Base-by-base conservation (phyloP, 2,329 filamentous ascomycete genomes). In the Calonectria montana region DNA sequence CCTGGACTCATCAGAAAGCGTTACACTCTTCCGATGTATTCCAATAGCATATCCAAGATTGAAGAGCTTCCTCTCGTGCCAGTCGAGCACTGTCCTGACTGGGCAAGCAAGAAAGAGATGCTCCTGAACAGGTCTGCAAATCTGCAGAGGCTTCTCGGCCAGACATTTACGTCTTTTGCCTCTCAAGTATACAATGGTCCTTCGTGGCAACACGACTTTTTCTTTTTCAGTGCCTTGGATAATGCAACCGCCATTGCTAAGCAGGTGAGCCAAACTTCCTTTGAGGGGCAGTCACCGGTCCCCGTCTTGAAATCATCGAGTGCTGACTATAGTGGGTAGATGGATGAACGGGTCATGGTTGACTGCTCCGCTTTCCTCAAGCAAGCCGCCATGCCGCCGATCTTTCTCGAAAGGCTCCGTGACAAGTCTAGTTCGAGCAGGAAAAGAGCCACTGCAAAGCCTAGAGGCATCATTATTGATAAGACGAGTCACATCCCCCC, bases 291-390 rank as follows among this genome's bases (percentile, higher is more conserved):
- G 23, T 4, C 6, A 6, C 15, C 4, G 6, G 12, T 15, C 47
- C 23, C 5, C 10, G 13, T 15, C 4, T 29, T 4, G 2, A 39
- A 27, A 12, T 25, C 10, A 16, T 61, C 16, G n/a, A 12, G 29
- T 62, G 16, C 57, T 62, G 7, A 62, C 37, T n/a, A 16, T 39
- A 16, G 8, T 29, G 3, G 23, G 18, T 16, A 67, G 39, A 45
- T 61, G 16, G 65, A 67, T 21, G 65, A 67, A 23, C 65, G 65
- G 21, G 41, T 67, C 53, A 61, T 67, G 53, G 41, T 50, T 25
- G 65, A 67, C 53, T 67, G 29, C 27, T 16, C 31, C 15, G 47
- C 67, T 37, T 67, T 21, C 39, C 10, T 25, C 39, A 39, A 37
- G 9, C 25, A 27, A 2, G 43, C 27, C 7, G 29, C 29, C 6